Base-by-base conservation (phyloP, 2,329 filamentous ascomycete genomes). In the Fusarium continuum region DNA sequence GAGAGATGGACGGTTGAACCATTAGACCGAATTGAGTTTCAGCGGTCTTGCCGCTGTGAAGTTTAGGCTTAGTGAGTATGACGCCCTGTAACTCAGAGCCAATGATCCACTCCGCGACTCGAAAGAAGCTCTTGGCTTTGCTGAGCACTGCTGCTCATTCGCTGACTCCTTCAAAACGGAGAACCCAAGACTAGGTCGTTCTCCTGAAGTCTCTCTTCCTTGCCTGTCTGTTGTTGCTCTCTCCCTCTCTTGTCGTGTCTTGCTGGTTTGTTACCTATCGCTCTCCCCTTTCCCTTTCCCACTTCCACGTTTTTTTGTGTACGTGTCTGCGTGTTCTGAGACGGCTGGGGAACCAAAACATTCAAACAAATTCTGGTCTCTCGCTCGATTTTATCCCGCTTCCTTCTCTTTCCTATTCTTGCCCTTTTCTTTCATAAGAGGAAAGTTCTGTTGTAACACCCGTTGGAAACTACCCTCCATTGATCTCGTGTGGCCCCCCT, bases 181-280 rank as follows among this genome's bases (percentile, higher is more conserved):
- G 29, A n/a, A 38, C 39, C 10, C n/a, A 43, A 52, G 43, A 47
- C 32, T 44, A n/a, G n/a, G n/a, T n/a, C 39, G 11, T 22, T 17
- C 8, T 46, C 43, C 47, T 31, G 29, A 22, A 26, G 29, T 31
- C 28, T 46, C 54, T 54, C 46, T 59, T 63, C 38, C 46, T 36
- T 56, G 39, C 39, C 25, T 29, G 61, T 61, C 71, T 58, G 66
- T 68, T 66, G 57, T 57, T 61, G 39, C 47, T 56, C 59, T 57
- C 64, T 60, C 64, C 46, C 48, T 38, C 48, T 38, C 26, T 20
- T 14, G 38, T 32, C 44, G 19, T 45, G 16, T 22, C 25, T 20
- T 29, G 19, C 31, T 39, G 13, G 26, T 36, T 45, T 52, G 31
- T 32, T 49, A 43, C 55, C 53, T 32, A 20, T 56, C 38, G 19